phyloP scores from a whole-genome alignment of 805 yeast species.

The Candida vaughaniae region DNA sequence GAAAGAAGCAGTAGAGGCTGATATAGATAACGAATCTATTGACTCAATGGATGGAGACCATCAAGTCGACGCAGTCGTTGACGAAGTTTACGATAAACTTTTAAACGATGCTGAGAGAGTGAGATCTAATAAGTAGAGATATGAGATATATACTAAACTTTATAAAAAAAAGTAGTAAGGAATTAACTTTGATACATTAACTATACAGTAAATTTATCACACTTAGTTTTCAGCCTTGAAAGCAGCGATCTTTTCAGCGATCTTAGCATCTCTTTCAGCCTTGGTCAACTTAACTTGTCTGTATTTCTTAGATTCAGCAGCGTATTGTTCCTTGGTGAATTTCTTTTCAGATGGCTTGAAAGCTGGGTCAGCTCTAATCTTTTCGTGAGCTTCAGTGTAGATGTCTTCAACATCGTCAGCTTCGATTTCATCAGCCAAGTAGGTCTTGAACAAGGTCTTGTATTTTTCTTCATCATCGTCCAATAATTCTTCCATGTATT shows the following conservation, averaged over 20 bases:
- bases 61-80: constrained; percentile 48
- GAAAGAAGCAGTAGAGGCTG: neutral
- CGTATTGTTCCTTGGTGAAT: constrained; percentile 97
- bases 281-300: constrained; percentile 82
- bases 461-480: constrained; percentile 99
- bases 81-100: constrained; percentile 70
- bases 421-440: constrained; percentile 95
- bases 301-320: constrained; percentile 94
- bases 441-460: constrained; percentile 93
- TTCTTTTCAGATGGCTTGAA: constrained; percentile 87
- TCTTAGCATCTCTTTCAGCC: constrained; percentile 86
- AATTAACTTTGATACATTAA: neutral
- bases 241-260: constrained; percentile 92
- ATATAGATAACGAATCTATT: constrained; percentile 23
- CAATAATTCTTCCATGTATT: constrained; percentile 99
- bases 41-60: constrained; percentile 20
- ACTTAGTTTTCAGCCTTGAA: constrained; percentile 57
- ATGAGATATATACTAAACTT: constrained; percentile 1
- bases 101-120: constrained; percentile 67
- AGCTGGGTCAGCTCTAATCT: constrained; percentile 94
- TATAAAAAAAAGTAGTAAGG: neutral
- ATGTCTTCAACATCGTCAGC: constrained; percentile 96
- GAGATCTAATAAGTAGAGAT: constrained; percentile 42
- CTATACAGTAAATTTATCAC: constrained; percentile 3
- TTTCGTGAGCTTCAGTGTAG: constrained; percentile 91